Evolutionary conservation across 352 stramenopile genomes (phyloP), one percentile per base, ranked within the genome.

Genomic region (Phytopythium aichiense): DNA sequence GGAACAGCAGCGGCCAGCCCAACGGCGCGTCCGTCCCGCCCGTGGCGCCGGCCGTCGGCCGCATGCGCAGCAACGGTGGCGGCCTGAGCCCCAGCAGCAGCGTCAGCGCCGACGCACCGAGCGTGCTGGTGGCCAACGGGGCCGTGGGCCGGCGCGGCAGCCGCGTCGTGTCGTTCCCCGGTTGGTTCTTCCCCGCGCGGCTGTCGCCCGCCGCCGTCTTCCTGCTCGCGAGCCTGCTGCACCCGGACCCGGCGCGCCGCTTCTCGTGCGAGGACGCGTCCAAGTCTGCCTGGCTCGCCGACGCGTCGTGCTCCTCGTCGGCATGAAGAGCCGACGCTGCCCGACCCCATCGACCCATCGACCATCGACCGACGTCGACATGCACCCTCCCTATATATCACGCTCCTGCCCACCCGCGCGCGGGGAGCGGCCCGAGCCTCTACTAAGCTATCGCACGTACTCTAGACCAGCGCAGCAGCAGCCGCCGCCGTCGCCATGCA

Each of bases 161-260:
- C 56, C 73, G 71, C 37, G 68, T 75, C 7, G 77, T 92, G 43
- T 68, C 74, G 7, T 96, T 92, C 61, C 88, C 88, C 11, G 71
- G 73, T 48, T 96, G 88, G 87, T 81, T 96, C 25, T 96, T 96
- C 69, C 86, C 88, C 13, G 66, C 80, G 16, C 81, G 79, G 63
- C 72, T 96, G 58, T 88, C 79, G 5, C 73, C 83, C 4, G 40
- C 74, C 12, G 81, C 84, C 3, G 77, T 84, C 23, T 87, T 87
- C 51, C 53, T 96, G 37, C 73, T 96, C 58, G 69, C 79, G 22
- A 87, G 77, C 37, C 71, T 96, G 60, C 74, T 96, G n/a, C 84
- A 96, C 60, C 83, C 89, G 16, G 87, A 96, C 54, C 89, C 89
- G 18, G 81, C 68, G 46, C 88, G 87, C 37, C 84, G 89, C 6